These are phyloP conservation scores for Marchantia paleacea DNA, from an alignment of 225 moss, liverwort and hornwort genomes.

Conservation along the genomic window DNA sequence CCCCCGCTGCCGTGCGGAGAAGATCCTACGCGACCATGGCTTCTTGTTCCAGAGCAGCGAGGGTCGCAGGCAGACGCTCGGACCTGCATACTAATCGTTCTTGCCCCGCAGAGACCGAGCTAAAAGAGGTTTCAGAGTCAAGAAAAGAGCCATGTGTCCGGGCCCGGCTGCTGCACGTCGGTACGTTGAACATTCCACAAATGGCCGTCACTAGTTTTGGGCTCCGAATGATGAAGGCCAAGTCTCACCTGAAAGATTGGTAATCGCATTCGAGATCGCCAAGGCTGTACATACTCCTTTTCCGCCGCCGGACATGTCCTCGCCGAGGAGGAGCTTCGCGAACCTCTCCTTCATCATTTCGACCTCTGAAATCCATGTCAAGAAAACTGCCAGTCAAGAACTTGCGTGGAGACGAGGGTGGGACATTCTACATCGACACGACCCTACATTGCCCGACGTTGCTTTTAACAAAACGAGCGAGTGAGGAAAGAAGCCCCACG, in stretches of 20 bases:
- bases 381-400: not conserved
- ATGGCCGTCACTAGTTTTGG: not conserved
- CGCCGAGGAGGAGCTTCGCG: constrained; percentile 91
- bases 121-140: not conserved
- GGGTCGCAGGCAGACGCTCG: not conserved
- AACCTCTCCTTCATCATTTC: constrained; percentile 99
- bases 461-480: too few species aligned
- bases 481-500: not conserved
- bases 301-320: constrained; percentile 99
- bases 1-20: too few species aligned
- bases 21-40: too few species aligned
- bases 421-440: not conserved
- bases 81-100: not conserved
- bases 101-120: not conserved
- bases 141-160: not conserved
- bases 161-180: not conserved
- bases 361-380: constrained; percentile 56
- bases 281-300: constrained; percentile 94
- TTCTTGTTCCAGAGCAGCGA: not conserved
- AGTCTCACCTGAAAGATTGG: constrained; percentile 81
- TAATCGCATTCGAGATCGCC: constrained; percentile 94
- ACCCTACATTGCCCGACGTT: not conserved
- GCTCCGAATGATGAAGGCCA: not conserved
- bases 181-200: not conserved
- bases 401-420: not conserved